A percentile compares a stretch with the other conserved stretches of the same genome.
phyloP scores from a whole-genome alignment of 139 green algal species.

The Raphidocelis subcapitata region DNA sequence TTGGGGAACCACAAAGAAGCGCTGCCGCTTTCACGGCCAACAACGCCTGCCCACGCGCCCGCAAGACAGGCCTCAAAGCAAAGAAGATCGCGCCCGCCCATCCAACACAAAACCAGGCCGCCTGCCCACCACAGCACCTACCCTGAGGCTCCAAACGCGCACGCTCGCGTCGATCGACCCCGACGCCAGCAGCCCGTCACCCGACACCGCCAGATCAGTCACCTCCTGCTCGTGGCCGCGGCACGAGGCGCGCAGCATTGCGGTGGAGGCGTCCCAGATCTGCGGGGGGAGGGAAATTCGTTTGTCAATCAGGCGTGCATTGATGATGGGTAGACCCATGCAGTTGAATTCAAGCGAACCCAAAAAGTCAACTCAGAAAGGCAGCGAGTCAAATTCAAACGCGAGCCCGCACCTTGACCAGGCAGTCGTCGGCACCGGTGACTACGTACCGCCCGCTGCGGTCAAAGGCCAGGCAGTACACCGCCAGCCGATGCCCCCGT shows the following conservation, averaged over 20 bases:
- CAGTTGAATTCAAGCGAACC: too few species aligned
- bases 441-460: constrained; percentile 49
- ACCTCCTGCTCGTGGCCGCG: constrained; percentile 66
- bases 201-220: constrained; percentile 64
- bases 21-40: too few species aligned
- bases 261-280: constrained; percentile 69
- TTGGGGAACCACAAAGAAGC: too few species aligned
- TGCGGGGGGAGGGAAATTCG: constrained; percentile 24
- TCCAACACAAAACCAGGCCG: too few species aligned
- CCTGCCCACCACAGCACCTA: too few species aligned
- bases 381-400: too few species aligned
- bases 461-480: constrained; percentile 78
- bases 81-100: too few species aligned
- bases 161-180: constrained; percentile 55
- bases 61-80: too few species aligned
- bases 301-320: too few species aligned
- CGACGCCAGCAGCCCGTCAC: constrained; percentile 57
- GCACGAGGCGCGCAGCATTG: constrained; percentile 56
- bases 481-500: constrained; percentile 63
- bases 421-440: constrained; percentile 80
- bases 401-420: constrained; percentile 71
- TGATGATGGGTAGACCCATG: too few species aligned
- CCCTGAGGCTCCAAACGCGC: constrained; percentile 65
- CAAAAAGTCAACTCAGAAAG: too few species aligned
- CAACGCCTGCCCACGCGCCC: too few species aligned